Conservation (phyloP, 148 eudicot species). For the Polygonum aviculare region DNA sequence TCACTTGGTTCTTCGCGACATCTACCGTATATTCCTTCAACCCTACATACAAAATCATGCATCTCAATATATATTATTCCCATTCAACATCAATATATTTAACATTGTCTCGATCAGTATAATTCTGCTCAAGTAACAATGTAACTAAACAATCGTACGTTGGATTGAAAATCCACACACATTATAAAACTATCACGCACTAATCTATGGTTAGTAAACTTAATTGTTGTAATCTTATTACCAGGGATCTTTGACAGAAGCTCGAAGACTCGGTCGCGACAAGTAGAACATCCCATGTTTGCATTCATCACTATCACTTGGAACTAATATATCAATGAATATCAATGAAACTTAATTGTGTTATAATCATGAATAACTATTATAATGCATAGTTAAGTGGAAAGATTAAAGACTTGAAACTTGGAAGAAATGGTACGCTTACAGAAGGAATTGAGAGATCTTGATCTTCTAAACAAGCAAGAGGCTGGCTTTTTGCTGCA, state of each 20-base stretch:
- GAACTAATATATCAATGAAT: slow-evolving; percentile 18
- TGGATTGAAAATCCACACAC: too few species aligned
- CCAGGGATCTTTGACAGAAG: slow-evolving; percentile 38
- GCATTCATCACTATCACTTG: slow-evolving; percentile 49
- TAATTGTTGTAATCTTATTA: background rate
- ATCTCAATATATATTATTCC: background rate
- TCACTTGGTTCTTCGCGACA: slow-evolving; percentile 31
- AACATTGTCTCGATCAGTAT: too few species aligned
- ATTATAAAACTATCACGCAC: too few species aligned
- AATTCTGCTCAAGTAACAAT: too few species aligned
- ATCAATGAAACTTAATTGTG: background rate
- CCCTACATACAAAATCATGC: slow-evolving; percentile 22
- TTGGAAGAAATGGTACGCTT: background rate
- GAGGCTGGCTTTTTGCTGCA: slow-evolving; percentile 19
- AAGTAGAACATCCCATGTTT: slow-evolving; percentile 35
- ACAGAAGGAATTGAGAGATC: slow-evolving; percentile 48
- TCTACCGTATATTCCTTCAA: slow-evolving; percentile 39
- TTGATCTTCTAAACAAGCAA: slow-evolving; percentile 29
- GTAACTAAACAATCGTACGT: too few species aligned
- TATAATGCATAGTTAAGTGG: background rate
- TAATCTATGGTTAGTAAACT: background rate
- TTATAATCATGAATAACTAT: background rate
- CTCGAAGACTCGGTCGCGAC: slow-evolving; percentile 31
- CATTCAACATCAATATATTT: background rate
- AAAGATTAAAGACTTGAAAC: too few species aligned